A percentile compares a stretch with the other conserved stretches of the same genome.
phyloP scores from a whole-genome alignment of 768 basidiomycete species.

The button mushroom (Agaricus bisporus) region DNA sequence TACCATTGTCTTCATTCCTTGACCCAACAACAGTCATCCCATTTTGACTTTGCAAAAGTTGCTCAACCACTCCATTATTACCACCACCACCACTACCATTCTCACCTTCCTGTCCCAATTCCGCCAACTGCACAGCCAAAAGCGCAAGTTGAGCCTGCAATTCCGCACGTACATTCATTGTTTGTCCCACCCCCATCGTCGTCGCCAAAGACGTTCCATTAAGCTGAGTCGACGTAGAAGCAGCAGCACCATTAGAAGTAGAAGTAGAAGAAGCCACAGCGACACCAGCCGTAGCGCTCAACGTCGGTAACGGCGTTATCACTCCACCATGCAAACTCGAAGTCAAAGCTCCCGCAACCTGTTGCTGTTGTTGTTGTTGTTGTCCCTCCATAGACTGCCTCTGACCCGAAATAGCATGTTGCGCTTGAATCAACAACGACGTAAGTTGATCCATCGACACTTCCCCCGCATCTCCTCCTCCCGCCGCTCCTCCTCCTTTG shows the following conservation, averaged over 20 bases:
- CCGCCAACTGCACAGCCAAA: constrained; percentile 65
- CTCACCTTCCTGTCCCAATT: constrained; percentile 43
- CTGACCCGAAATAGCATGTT: constrained; percentile 18
- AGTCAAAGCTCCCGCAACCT: neutral
- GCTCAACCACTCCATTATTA: neutral
- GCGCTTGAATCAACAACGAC: constrained; percentile 21
- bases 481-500: neutral
- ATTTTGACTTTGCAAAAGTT: neutral
- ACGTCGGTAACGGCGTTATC: neutral
- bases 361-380: too few species aligned
- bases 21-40: neutral
- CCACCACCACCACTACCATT: constrained; percentile 11
- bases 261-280: neutral
- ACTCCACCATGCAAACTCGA: neutral
- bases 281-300: constrained; percentile 5
- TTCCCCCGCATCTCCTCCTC: neutral
- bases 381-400: too few species aligned
- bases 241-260: too few species aligned
- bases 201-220: neutral
- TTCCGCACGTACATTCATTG: constrained; percentile 45
- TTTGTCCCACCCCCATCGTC: neutral
- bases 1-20: too few species aligned
- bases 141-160: constrained; percentile 71
- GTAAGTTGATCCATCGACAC: constrained; percentile 11
- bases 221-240: too few species aligned